These are phyloP conservation scores for Brassica rapa DNA, from an alignment of 345 rosid genomes.

Conservation along the genomic window DNA sequence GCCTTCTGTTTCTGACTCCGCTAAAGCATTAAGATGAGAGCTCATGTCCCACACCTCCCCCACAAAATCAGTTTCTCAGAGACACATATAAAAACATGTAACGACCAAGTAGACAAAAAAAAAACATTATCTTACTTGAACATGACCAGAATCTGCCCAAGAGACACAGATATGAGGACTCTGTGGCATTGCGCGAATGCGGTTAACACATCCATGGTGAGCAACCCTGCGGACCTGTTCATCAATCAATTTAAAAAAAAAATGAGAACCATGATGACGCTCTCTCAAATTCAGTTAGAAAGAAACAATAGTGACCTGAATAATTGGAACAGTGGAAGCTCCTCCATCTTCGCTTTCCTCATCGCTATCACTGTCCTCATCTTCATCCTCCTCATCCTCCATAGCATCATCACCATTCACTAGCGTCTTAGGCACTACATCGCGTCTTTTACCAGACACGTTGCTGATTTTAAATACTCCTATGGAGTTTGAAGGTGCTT, in stretches of 20 bases:
- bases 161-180: slow-evolving; percentile 89
- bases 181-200: slow-evolving; percentile 87
- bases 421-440: slow-evolving; percentile 61
- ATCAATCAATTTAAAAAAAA: slow-evolving; percentile 7
- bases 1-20: slow-evolving; percentile 64
- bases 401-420: slow-evolving; percentile 52
- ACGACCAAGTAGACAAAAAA: background rate
- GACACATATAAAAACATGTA: background rate
- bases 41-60: slow-evolving; percentile 87
- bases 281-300: slow-evolving; percentile 1
- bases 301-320: slow-evolving; percentile 50
- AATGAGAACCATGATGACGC: background rate
- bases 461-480: slow-evolving; percentile 78
- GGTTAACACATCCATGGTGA: slow-evolving; percentile 88
- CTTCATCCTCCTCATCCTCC: slow-evolving; percentile 45
- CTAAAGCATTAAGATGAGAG: slow-evolving; percentile 78
- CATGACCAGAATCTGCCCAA: slow-evolving; percentile 91
- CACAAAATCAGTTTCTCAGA: background rate
- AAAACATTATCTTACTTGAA: slow-evolving; percentile 59
- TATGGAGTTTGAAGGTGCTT: slow-evolving; percentile 69
- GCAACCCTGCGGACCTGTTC: slow-evolving; percentile 72
- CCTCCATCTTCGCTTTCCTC: slow-evolving; percentile 65
- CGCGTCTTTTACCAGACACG: slow-evolving; percentile 80
- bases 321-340: slow-evolving; percentile 59
- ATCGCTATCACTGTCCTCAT: slow-evolving; percentile 71